Conservation (phyloP, 2,329 filamentous ascomycete species). For the Emmonsia crescens region DNA sequence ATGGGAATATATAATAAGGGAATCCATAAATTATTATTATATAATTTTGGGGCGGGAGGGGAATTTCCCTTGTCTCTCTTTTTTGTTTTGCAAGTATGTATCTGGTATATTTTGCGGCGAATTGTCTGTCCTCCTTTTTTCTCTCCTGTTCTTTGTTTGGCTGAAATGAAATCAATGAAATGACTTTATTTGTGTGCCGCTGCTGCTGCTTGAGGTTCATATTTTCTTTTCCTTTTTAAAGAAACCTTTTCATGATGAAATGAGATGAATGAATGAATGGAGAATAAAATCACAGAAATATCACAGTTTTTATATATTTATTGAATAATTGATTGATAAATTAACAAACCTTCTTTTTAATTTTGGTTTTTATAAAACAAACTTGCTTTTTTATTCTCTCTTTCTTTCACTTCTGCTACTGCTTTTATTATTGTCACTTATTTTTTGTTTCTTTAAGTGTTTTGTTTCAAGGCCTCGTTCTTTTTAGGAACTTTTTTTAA, state of each 20-base stretch:
- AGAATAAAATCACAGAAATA: constrained; percentile 1
- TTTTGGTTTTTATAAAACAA: too few species aligned
- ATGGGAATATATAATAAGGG: neutral
- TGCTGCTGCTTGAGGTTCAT: neutral
- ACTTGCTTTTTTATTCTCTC: too few species aligned
- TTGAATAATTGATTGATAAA: too few species aligned
- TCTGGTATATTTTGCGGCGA: neutral
- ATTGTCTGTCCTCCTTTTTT: neutral
- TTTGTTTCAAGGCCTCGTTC: too few species aligned
- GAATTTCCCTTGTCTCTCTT: neutral
- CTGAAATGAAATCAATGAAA: too few species aligned
- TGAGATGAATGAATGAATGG: neutral
- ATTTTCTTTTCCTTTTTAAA: neutral
- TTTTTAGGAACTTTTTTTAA: too few species aligned
- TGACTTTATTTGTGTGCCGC: neutral
- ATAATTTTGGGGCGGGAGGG: neutral
- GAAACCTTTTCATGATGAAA: too few species aligned
- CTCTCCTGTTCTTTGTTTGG: neutral
- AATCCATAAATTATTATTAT: neutral
- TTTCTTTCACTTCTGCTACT: too few species aligned
- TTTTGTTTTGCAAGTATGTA: neutral
- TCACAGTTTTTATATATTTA: too few species aligned
- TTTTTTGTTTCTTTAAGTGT: too few species aligned
- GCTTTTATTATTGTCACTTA: too few species aligned
- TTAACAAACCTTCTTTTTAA: too few species aligned